Conservation (phyloP, 345 rosid species). For the Sapria himalayana region DNA sequence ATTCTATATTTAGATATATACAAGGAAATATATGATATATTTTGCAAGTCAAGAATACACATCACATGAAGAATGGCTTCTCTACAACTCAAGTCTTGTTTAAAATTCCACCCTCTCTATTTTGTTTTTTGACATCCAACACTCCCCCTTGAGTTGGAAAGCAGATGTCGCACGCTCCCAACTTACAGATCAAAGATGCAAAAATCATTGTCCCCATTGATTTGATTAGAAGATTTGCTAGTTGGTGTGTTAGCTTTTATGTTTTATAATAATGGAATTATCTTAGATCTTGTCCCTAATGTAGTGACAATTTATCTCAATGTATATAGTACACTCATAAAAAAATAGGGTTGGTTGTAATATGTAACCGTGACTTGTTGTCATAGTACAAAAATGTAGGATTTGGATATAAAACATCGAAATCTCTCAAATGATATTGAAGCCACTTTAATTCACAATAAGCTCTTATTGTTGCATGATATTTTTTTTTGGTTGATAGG, state of each 20-base stretch:
- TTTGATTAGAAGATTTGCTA: neutral
- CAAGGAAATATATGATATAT: too few species aligned
- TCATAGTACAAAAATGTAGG: neutral
- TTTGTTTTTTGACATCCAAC: too few species aligned
- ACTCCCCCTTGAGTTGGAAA: too few species aligned
- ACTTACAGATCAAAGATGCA: neutral
- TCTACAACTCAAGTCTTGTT: too few species aligned
- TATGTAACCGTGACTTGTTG: neutral
- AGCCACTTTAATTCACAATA: conserved; percentile 4
- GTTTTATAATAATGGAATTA: neutral
- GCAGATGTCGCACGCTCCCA: too few species aligned
- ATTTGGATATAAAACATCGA: neutral
- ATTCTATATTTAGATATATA: too few species aligned
- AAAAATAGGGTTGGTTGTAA: neutral
- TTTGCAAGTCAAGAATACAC: too few species aligned
- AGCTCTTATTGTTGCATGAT: neutral
- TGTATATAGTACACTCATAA: conserved; percentile 3
- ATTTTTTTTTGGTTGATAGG: neutral
- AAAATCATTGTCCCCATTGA: neutral
- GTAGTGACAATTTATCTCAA: conserved; percentile 3
- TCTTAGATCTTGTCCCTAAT: too few species aligned
- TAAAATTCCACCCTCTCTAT: too few species aligned
- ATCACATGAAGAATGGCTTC: too few species aligned
- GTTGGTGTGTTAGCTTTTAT: neutral
- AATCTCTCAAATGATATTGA: neutral